Evolutionary conservation across 805 yeast genomes (phyloP).

Genomic region (Lachancea cidri): DNA sequence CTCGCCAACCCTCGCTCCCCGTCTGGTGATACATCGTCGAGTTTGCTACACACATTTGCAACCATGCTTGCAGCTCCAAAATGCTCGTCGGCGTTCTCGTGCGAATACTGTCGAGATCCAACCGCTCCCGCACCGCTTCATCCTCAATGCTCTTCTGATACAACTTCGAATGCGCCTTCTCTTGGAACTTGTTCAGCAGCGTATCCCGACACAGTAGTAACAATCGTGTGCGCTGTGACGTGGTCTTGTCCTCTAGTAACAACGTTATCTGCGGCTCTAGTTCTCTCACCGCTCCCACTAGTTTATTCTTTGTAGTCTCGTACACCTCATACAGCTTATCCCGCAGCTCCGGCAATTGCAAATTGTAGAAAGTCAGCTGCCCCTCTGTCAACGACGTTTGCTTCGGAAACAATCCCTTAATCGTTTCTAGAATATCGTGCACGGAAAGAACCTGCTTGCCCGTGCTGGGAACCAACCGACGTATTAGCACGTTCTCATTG

Average conservation of each 20-base stretch:
- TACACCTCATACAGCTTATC: conserved; percentile 17
- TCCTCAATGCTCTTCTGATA: conserved; percentile 10
- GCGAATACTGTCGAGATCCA: conserved; percentile 9
- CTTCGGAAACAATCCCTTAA: conserved; percentile 27
- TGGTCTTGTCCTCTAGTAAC: conserved; percentile 6
- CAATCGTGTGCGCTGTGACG: conserved; percentile 14
- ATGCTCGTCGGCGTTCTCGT: conserved; percentile 19
- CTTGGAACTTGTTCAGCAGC: conserved; percentile 28
- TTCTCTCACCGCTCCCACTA: conserved; percentile 4
- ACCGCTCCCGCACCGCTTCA: conserved; percentile 9
- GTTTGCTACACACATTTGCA: conserved; percentile 30
- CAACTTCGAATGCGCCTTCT: conserved; percentile 13
- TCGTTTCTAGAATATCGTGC: conserved; percentile 27
- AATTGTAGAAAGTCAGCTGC: conserved; percentile 30
- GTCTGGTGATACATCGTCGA: conserved; percentile 23
- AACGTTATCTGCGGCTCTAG: conserved; percentile 11
- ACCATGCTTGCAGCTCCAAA: conserved; percentile 27
- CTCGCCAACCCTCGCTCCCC: conserved; percentile 23
- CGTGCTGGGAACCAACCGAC: conserved; percentile 18
- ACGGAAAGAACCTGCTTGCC: conserved; percentile 25
- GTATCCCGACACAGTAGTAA: conserved; percentile 31
- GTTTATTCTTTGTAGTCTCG: conserved; percentile 3
- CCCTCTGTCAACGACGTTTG: conserved; percentile 32
- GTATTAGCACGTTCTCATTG: conserved; percentile 27
- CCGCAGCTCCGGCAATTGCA: conserved; percentile 20